Base-by-base conservation (phyloP, 2,329 filamentous ascomycete species). In the Fusarium sp. region DNA sequence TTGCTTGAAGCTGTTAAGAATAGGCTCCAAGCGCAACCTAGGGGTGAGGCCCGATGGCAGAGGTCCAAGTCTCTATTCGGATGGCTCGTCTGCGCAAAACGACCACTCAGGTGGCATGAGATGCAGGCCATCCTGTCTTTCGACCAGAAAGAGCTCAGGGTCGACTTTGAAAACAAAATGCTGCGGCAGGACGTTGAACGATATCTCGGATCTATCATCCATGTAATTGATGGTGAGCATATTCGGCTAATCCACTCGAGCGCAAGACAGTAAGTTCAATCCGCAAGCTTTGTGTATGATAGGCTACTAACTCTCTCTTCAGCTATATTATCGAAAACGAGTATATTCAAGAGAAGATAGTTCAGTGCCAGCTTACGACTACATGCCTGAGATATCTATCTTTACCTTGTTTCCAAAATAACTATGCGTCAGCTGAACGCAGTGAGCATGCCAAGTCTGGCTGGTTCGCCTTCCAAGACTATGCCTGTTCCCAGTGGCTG, bases 221-320 rank as follows among this genome's bases (percentile, higher is more conserved):
- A 62, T 30, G 42, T 63, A 0, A 16, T 63, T 0, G 26, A 49
- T 6, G 60, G 57, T 0, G 60, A 52, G 0, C 23, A 63, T 2
- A 63, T 63, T 1, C 15, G 57, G 13, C 37, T 63, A 0, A 42
- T 63, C 1, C 60, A 63, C 10, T 56, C 60, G 4, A 63, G 36
- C 2, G 60, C 60, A 1, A 2, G 41, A 36, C 45, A 34, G 60
- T 26, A 0, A 12, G 57, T n/a, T 13, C 2, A 0, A 3, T 6
- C 0, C 18, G 34, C 15, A 13, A 37, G 7, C 5, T n/a, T 7
- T 0, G 1, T 11, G 0, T 1, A 9, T 0, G 0, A 2, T 0
- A 6, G 23, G 23, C 6, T 2, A 0, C 1, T 13, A 8, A 15
- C 9, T 54, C n/a, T 4, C n/a, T 1, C 3, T 0, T 6, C 5